Percentiles rank a stretch among this genome's conserved stretches.
Conservation (phyloP, 805 yeast species). For the Metschnikowia kunwiensis region DNA sequence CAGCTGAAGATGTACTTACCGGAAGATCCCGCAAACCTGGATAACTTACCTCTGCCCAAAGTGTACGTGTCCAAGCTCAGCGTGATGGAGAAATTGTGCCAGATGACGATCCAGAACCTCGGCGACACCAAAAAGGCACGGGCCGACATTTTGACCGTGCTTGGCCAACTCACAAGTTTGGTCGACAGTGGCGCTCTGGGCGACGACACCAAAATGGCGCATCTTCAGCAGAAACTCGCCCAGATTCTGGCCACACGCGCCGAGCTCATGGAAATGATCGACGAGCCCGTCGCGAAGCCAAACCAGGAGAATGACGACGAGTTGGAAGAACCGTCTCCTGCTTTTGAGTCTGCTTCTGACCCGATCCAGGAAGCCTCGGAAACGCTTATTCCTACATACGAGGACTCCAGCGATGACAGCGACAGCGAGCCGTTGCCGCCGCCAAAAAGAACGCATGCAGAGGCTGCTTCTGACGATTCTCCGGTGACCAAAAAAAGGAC, state of each 20-base stretch:
- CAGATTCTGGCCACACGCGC: constrained; percentile 28
- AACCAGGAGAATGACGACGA: constrained; percentile 1
- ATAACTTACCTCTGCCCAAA: constrained; percentile 34
- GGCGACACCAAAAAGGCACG: constrained; percentile 30
- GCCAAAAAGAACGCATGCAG: not conserved
- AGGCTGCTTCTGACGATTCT: not conserved
- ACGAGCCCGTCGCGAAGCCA: constrained; percentile 7
- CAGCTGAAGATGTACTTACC: constrained; percentile 39
- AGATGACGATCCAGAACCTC: constrained; percentile 30
- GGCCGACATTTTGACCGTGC: constrained; percentile 24
- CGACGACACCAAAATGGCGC: constrained; percentile 33
- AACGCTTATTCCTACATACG: constrained; percentile 16
- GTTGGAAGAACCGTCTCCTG: constrained; percentile 31
- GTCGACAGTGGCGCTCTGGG: constrained; percentile 27
- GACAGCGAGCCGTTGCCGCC: constrained; percentile 13
- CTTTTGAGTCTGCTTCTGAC: constrained; percentile 18
- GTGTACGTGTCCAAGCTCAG: constrained; percentile 39
- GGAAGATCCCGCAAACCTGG: constrained; percentile 31
- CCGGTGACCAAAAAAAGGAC: constrained; percentile 14
- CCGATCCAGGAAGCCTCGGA: constrained; percentile 2
- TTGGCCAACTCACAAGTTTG: constrained; percentile 23
- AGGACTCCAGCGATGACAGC: constrained; percentile 17
- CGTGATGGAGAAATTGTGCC: constrained; percentile 37
- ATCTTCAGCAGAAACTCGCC: constrained; percentile 28
- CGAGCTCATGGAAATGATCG: constrained; percentile 32